Evolutionary conservation across 2,329 filamentous ascomycete species (phyloP), one percentile per base, ranked within the genome.

Genomic region (Dactylellina cionopaga): DNA sequence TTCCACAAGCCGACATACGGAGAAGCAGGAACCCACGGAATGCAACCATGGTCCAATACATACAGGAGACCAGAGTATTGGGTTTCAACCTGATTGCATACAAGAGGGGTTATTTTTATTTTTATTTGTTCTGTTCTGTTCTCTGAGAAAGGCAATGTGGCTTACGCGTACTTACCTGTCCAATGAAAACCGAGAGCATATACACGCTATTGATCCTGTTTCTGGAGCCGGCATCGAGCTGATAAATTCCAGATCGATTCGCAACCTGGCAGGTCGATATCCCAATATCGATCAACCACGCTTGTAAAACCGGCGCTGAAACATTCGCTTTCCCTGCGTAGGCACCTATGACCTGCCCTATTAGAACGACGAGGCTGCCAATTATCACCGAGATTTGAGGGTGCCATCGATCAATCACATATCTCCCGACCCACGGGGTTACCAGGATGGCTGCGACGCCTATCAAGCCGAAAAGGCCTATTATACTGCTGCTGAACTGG

Each of bases 151-250:
- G 15, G 22, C 10, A 55, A 55, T 55, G 33, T 39, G 19, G 22
- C 22, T 7, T 2, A 83, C 85, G 72, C 80, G 82, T 5, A 1
- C 88, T 88, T 47, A 95, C 77, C 81, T 95, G 91, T 0, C 91
- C 91, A 25, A 85, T 87, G 77, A 94, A 94, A 0, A 86, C 87
- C 5, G 85, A 84, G 0, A 92, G 84, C 91, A 94, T 95, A 77
- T 92, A 95, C 0, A 88, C 90, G 0, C 91, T 92, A 78, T 95
- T 95, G 22, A 94, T 85, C 2, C 91, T 81, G 80, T 92, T 95
- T 3, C 90, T 81, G 0, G 88, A 88, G 70, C 87, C 88, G 0
- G 90, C 88, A 58, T 90, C 89, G 19, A 94, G 87, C 0, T 82
- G 81, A 76, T 91, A 93, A 17, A 95, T 90, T 2, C 86, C 84